Conservation (phyloP, 148 eudicot species). For the Chenopodium album region DNA sequence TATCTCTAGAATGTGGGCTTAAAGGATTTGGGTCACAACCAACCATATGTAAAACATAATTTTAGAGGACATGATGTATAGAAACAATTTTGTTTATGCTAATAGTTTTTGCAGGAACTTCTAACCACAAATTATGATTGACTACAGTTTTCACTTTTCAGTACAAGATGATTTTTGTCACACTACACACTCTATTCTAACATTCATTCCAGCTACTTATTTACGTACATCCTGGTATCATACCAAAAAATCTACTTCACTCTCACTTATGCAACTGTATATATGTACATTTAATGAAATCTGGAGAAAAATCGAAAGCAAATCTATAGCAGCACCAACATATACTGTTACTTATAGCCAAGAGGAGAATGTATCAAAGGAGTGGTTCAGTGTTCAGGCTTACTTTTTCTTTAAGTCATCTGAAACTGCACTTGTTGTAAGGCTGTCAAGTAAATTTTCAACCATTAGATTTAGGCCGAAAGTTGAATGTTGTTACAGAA, state of each 20-base stretch:
- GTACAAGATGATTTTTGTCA: not conserved
- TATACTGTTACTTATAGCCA: not conserved
- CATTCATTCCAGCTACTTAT: constrained; percentile 5
- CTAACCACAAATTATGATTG: no score
- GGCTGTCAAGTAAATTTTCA: not conserved
- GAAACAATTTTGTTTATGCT: no score
- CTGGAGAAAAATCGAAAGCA: constrained; percentile 2
- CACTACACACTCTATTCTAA: not conserved
- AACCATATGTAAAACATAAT: no score
- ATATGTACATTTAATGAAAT: constrained; percentile 18
- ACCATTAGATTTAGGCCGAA: not conserved
- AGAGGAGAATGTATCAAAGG: not conserved
- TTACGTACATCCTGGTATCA: constrained; percentile 16
- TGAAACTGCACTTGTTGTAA: not conserved
- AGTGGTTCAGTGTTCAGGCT: not conserved
- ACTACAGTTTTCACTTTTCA: no score
- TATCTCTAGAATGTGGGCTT: no score
- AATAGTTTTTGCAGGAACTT: no score
- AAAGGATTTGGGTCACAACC: no score
- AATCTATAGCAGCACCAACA: constrained; percentile 7
- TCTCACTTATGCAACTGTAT: not conserved
- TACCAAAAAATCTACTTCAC: constrained; percentile 4
- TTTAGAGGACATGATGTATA: no score
- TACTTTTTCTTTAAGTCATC: not conserved
- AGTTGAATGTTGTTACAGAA: not conserved